phyloP scores from a whole-genome alignment of 768 basidiomycete species.

The Grammothele lineata region DNA sequence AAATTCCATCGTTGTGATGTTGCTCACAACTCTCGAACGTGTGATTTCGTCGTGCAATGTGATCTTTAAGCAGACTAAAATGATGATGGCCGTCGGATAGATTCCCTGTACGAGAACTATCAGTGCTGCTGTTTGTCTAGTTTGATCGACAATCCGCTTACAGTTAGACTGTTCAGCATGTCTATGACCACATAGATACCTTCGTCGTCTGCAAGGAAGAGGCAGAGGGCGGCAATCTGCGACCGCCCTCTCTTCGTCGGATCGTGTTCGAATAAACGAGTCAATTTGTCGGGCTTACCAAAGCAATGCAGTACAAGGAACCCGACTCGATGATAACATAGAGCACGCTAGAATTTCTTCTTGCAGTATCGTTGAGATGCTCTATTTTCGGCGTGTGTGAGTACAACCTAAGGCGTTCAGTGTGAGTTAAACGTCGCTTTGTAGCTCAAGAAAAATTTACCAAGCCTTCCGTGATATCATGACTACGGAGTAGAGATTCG shows the following conservation, averaged over 20 bases:
- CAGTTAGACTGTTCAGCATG: not conserved
- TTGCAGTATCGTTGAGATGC: not conserved
- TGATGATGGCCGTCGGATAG: slow-evolving; percentile 1
- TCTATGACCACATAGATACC: not conserved
- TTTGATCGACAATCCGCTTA: not conserved
- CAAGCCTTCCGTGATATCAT: not conserved
- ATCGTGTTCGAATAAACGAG: not conserved
- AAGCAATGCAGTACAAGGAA: slow-evolving; percentile 1
- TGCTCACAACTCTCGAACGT: too few relatives aligned
- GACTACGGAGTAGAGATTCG: not conserved
- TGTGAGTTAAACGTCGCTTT: too few relatives aligned
- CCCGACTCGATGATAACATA: slow-evolving; percentile 8
- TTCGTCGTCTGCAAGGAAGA: not conserved
- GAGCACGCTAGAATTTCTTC: not conserved
- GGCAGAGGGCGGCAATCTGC: not conserved
- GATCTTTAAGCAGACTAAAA: not conserved
- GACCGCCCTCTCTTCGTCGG: too few relatives aligned
- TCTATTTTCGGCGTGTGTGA: not conserved
- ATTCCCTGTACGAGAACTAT: not conserved
- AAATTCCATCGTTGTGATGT: too few relatives aligned
- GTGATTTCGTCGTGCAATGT: not conserved
- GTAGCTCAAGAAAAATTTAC: not conserved
- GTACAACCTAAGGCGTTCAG: too few relatives aligned
- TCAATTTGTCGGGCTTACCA: not conserved
- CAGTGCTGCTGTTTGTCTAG: not conserved